phyloP scores from a whole-genome alignment of 2,329 filamentous ascomycete genomes.

The Epichloe bromicola region DNA sequence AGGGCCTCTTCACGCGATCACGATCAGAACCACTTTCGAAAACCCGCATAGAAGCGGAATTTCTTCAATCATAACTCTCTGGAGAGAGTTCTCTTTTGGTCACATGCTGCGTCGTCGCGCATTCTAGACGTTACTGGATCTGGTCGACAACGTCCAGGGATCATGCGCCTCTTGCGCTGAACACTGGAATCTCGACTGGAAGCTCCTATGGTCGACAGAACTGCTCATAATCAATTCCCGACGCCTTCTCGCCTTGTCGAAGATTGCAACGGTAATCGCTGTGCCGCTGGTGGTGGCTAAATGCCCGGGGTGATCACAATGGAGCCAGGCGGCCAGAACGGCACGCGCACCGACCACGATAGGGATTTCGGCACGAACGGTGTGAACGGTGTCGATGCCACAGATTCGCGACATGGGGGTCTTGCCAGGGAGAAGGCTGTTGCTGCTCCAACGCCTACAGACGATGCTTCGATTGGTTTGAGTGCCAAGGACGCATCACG shows the following conservation, averaged over 20 bases:
- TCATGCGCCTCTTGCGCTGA: slow-evolving; percentile 5
- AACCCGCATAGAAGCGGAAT: not conserved
- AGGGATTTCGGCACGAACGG: slow-evolving; percentile 33
- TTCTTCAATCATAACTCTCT: not conserved
- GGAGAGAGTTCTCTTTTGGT: not conserved
- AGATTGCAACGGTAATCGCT: not conserved
- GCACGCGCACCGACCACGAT: slow-evolving; percentile 42
- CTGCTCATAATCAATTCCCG: not conserved
- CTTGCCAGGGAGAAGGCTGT: slow-evolving; percentile 21
- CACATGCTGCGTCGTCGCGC: not conserved
- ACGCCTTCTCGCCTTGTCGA: not conserved
- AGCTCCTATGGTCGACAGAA: not conserved
- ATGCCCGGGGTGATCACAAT: slow-evolving; percentile 43
- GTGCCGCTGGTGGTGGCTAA: slow-evolving; percentile 10
- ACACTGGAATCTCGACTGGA: slow-evolving; percentile 1
- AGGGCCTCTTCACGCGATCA: not conserved
- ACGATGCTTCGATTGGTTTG: slow-evolving; percentile 8
- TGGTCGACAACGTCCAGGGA: not conserved
- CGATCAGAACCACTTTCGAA: not conserved
- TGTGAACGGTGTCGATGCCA: slow-evolving; percentile 24
- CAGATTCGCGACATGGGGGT: slow-evolving; percentile 12
- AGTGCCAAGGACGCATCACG: slow-evolving; percentile 14
- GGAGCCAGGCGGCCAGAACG: slow-evolving; percentile 41
- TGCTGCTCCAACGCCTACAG: slow-evolving; percentile 3
- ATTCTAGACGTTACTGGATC: not conserved